phyloP scores from a whole-genome alignment of 352 stramenopile genomes.

The Pythium scleroteichum region DNA sequence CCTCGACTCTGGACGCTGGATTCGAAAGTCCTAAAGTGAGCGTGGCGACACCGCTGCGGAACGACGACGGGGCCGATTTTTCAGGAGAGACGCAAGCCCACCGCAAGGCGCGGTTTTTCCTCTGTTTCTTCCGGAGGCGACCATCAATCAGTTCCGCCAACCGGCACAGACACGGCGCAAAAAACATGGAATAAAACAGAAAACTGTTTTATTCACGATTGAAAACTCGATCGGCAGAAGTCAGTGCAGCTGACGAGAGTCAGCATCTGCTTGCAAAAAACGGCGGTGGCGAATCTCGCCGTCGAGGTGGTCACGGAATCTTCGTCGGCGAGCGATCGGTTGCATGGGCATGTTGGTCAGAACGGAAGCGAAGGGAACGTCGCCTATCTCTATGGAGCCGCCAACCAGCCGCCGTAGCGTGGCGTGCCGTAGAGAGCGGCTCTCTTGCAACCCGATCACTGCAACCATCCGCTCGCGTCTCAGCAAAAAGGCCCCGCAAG shows the following conservation, averaged over 20 bases:
- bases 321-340: background rate
- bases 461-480: background rate
- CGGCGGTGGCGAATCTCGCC: background rate
- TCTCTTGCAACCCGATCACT: constrained; percentile 1
- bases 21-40: constrained; percentile 3
- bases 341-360: background rate
- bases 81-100: too few relatives aligned
- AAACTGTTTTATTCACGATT: background rate
- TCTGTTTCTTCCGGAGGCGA: background rate
- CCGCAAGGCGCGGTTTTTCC: background rate
- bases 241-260: constrained; percentile 1
- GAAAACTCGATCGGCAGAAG: background rate
- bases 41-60: background rate
- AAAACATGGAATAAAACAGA: constrained; percentile 7
- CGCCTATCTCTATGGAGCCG: background rate
- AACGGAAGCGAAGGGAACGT: background rate
- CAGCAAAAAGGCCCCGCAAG: background rate
- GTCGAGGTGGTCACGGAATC: background rate
- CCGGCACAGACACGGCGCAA: background rate
- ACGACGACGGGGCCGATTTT: too few relatives aligned
- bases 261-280: constrained; percentile 6
- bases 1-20: constrained; percentile 4
- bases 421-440: background rate
- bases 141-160: constrained; percentile 9
- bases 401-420: background rate